Evolutionary conservation across 139 green algal species (phyloP).

Genomic region (Auxenochlorella pyrenoidosa): DNA sequence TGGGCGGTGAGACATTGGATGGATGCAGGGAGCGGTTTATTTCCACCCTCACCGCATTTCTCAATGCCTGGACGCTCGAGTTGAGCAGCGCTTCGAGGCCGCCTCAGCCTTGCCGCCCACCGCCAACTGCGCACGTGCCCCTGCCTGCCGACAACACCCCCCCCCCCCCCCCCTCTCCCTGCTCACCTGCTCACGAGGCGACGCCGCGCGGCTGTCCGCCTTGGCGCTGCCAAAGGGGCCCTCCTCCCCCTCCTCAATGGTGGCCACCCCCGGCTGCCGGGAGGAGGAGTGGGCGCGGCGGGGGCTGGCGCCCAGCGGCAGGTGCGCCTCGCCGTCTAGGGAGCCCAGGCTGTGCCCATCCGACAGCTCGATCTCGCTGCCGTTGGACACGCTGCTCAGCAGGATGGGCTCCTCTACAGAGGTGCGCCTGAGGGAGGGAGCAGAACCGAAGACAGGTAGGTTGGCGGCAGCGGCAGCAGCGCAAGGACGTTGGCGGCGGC

Average conservation of each 20-base stretch:
- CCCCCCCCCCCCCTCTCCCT: too few species aligned
- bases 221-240: background rate
- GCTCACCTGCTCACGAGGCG: background rate
- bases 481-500: too few species aligned
- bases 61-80: too few species aligned
- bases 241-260: conserved; percentile 21
- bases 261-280: background rate
- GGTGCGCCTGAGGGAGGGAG: background rate
- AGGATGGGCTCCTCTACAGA: conserved; percentile 24
- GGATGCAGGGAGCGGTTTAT: too few species aligned
- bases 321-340: background rate
- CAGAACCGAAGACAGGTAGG: background rate
- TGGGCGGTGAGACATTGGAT: background rate
- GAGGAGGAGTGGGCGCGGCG: background rate
- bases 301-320: conserved; percentile 5
- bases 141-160: too few species aligned
- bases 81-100: too few species aligned
- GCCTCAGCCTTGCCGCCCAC: too few species aligned
- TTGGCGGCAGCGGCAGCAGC: too few species aligned
- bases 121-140: too few species aligned
- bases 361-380: conserved; percentile 27
- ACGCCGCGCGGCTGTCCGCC: background rate
- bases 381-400: background rate
- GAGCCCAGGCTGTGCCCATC: background rate
- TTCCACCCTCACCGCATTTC: too few species aligned